Percentiles rank a stretch among this genome's conserved stretches.
phyloP scores from a whole-genome alignment of 1,284 basidiomycete species.

The Austroboletus novae-zelandiae region DNA sequence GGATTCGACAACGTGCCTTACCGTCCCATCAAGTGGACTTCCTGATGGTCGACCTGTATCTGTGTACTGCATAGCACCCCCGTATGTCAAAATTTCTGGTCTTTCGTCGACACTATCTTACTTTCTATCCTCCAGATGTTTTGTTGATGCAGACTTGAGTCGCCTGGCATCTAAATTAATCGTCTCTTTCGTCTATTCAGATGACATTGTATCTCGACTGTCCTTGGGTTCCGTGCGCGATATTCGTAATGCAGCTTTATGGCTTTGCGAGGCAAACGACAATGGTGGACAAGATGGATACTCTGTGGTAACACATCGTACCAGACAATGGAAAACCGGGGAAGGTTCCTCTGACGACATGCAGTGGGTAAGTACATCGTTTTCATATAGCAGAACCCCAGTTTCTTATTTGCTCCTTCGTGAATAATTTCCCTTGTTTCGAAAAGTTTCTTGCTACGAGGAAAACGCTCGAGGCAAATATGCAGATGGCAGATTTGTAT shows the following conservation, averaged over 20 bases:
- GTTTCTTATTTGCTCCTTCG: slow-evolving; percentile 5
- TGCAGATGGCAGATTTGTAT: slow-evolving; percentile 72
- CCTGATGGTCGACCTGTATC: slow-evolving; percentile 65
- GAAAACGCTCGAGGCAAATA: slow-evolving; percentile 83
- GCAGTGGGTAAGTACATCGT: slow-evolving; percentile 55
- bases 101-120: slow-evolving; percentile 6
- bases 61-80: slow-evolving; percentile 80
- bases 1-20: slow-evolving; percentile 71
- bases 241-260: slow-evolving; percentile 69
- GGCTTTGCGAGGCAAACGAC: slow-evolving; percentile 73
- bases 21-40: slow-evolving; percentile 67
- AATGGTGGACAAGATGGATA: slow-evolving; percentile 51
- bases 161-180: slow-evolving; percentile 59
- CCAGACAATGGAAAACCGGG: slow-evolving; percentile 57
- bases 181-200: slow-evolving; percentile 77
- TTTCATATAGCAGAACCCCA: background rate
- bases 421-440: background rate
- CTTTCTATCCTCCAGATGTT: slow-evolving; percentile 41
- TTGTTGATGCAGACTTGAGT: slow-evolving; percentile 56
- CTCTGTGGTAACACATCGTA: slow-evolving; percentile 56
- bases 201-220: slow-evolving; percentile 77
- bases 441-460: slow-evolving; percentile 70
- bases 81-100: slow-evolving; percentile 44
- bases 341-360: slow-evolving; percentile 53
- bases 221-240: slow-evolving; percentile 78